phyloP scores from a whole-genome alignment of 495 filamentous ascomycete species.

The Cairneyella variabilis region DNA sequence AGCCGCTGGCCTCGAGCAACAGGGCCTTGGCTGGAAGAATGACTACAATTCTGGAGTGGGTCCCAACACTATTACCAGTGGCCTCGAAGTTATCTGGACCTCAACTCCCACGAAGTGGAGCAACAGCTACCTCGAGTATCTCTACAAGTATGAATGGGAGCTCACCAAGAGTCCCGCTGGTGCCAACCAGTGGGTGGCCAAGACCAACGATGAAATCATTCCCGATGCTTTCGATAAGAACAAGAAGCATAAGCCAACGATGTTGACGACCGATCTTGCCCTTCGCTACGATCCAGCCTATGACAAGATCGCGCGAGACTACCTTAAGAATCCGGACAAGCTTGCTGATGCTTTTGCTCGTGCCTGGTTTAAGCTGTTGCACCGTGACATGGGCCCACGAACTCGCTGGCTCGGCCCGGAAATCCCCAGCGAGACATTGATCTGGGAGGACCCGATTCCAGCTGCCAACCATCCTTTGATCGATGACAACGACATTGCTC shows the following conservation, averaged over 20 bases:
- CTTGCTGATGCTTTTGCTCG: slow-evolving; percentile 61
- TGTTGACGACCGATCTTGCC: slow-evolving; percentile 70
- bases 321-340: slow-evolving; percentile 60
- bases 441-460: slow-evolving; percentile 67
- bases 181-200: slow-evolving; percentile 70
- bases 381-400: slow-evolving; percentile 69
- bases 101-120: slow-evolving; percentile 65
- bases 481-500: slow-evolving; percentile 51
- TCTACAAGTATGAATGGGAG: slow-evolving; percentile 76
- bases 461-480: slow-evolving; percentile 49
- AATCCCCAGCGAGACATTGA: slow-evolving; percentile 54
- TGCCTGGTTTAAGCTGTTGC: slow-evolving; percentile 76
- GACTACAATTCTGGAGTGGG: slow-evolving; percentile 56
- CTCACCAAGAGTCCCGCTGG: slow-evolving; percentile 67
- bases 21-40: slow-evolving; percentile 67
- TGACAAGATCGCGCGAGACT: slow-evolving; percentile 68
- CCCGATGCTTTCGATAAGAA: slow-evolving; percentile 61
- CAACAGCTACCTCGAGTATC: slow-evolving; percentile 64
- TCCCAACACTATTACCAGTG: slow-evolving; percentile 64
- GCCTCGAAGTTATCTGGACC: slow-evolving; percentile 72
- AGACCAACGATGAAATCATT: slow-evolving; percentile 58
- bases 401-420: slow-evolving; percentile 66
- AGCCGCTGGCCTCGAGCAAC: slow-evolving; percentile 54
- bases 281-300: slow-evolving; percentile 64
- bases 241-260: slow-evolving; percentile 62